phyloP scores from a whole-genome alignment of 495 filamentous ascomycete species.

The Apiosordaria backusii region DNA sequence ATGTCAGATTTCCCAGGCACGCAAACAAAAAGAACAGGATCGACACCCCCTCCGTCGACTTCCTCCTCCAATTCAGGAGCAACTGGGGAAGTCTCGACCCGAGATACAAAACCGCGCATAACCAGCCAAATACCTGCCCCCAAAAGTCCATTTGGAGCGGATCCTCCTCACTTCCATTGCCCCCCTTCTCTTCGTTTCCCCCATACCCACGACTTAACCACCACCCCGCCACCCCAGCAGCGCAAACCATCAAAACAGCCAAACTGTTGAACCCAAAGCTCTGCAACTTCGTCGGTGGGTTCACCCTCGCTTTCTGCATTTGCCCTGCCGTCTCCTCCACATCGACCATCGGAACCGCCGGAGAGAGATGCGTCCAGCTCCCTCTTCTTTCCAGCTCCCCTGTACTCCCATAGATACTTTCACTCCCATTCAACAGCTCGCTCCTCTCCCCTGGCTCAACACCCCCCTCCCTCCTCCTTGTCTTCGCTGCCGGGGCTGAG shows the following conservation, averaged over 20 bases:
- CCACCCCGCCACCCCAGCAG: conserved; percentile 82
- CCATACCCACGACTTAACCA: conserved; percentile 56
- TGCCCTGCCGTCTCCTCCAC: conserved; percentile 23
- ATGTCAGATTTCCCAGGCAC: conserved; percentile 89
- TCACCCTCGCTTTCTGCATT: conserved; percentile 13
- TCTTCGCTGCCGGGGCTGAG: conserved; percentile 10
- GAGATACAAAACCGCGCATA: conserved; percentile 84
- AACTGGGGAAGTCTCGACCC: conserved; percentile 85
- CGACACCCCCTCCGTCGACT: conserved; percentile 85
- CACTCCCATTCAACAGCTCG: conserved; percentile 29
- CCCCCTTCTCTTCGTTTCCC: conserved; percentile 12
- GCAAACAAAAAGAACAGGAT: conserved; percentile 96
- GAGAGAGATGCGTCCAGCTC: conserved; percentile 64
- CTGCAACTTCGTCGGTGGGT: conserved; percentile 50
- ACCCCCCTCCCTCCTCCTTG: background rate
- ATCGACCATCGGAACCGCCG: conserved; percentile 66
- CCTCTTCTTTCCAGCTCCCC: conserved; percentile 43
- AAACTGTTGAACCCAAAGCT: conserved; percentile 65
- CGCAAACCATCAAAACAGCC: conserved; percentile 73
- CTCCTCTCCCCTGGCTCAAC: conserved; percentile 39
- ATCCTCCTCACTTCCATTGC: conserved; percentile 23
- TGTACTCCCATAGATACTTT: background rate
- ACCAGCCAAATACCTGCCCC: conserved; percentile 83
- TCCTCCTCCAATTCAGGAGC: conserved; percentile 82
- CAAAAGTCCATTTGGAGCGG: conserved; percentile 62